Base-by-base conservation (phyloP, 768 basidiomycete genomes). In the Coprinellus micaceus region DNA sequence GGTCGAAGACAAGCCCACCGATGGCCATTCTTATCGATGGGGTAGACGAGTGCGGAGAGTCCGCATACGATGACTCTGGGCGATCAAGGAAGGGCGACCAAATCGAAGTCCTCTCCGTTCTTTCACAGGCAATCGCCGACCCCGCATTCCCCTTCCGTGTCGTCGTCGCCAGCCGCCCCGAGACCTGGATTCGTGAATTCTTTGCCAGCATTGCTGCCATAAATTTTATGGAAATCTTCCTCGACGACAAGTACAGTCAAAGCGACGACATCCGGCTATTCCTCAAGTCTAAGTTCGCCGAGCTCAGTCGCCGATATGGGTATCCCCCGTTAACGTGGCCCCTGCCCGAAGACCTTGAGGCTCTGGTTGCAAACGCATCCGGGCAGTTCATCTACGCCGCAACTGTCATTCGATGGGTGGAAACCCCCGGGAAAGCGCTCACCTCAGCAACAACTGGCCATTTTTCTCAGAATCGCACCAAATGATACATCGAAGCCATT, bases 1-100 rank as follows among this genome's bases (percentile, higher is more conserved):
- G n/a, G n/a, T n/a, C n/a, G n/a, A n/a, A 17, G 12, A 10, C 21
- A 11, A 10, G 15, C 10, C 11, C 9, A 17, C 36, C 36, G 17
- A 37, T 9, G 12, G 30, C 30, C 24, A 54, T 54, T 21, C n/a
- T 54, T 29, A 54, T 54, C 53, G 53, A 54, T 24, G 53, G 53
- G 4, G 19, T 54, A 19, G 53, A 54, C 29, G 53, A 54, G 24
- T 54, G 53, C 25, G 36, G 17, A 37, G 36, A 9, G 17, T 9
- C 9, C 9, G 9, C 9, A 17, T 37, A 37, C 36, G 4, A 54
- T 3, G 53, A 28, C n/a, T 28, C 40, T 10, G 29, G 19, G 1
- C 24, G 29, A 12, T 37, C 36, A 9, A 37, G 17, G 36, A 17
- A 37, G 36, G 36, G 17, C 36, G 36, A 37, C 36, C 53, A 54